phyloP scores from a whole-genome alignment of 2,329 filamentous ascomycete species.

The Diplodia sapinea region DNA sequence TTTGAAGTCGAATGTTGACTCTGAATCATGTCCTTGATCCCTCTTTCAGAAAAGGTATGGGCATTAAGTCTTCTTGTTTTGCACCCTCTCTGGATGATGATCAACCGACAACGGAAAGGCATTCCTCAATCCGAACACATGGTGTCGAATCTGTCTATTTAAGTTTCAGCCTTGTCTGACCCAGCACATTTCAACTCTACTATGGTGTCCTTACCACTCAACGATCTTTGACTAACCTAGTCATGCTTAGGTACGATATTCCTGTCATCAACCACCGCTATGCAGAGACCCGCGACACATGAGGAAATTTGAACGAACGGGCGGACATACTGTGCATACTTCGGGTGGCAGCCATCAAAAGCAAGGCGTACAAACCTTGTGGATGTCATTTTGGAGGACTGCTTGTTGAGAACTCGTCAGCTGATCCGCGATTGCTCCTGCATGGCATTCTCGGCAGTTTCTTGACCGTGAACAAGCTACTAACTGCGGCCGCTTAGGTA shows the following conservation, averaged over 20 bases:
- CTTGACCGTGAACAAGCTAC: neutral
- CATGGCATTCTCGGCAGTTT: slow-evolving; percentile 12
- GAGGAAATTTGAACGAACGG: slow-evolving; percentile 72
- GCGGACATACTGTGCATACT: slow-evolving; percentile 68
- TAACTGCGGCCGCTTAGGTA: slow-evolving; percentile 33
- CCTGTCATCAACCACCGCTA: neutral
- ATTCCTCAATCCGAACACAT: slow-evolving; percentile 71
- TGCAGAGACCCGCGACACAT: slow-evolving; percentile 47
- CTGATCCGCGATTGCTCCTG: slow-evolving; percentile 54
- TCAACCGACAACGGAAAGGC: slow-evolving; percentile 67
- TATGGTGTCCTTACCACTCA: slow-evolving; percentile 11
- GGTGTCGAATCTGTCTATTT: slow-evolving; percentile 67
- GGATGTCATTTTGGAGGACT: slow-evolving; percentile 59
- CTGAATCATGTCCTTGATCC: neutral
- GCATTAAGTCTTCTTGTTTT: slow-evolving; percentile 30
- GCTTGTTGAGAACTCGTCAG: slow-evolving; percentile 74
- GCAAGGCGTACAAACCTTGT: slow-evolving; percentile 69
- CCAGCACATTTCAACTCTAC: slow-evolving; percentile 34
- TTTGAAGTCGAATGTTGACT: neutral
- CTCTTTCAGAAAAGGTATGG: slow-evolving; percentile 53
- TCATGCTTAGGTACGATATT: slow-evolving; percentile 30
- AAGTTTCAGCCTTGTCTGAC: slow-evolving; percentile 76
- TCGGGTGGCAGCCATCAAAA: slow-evolving; percentile 58
- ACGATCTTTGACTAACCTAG: slow-evolving; percentile 18
- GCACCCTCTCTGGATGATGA: slow-evolving; percentile 60